phyloP scores from a whole-genome alignment of 2,329 filamentous ascomycete species.

The Exophiala spinifera region DNA sequence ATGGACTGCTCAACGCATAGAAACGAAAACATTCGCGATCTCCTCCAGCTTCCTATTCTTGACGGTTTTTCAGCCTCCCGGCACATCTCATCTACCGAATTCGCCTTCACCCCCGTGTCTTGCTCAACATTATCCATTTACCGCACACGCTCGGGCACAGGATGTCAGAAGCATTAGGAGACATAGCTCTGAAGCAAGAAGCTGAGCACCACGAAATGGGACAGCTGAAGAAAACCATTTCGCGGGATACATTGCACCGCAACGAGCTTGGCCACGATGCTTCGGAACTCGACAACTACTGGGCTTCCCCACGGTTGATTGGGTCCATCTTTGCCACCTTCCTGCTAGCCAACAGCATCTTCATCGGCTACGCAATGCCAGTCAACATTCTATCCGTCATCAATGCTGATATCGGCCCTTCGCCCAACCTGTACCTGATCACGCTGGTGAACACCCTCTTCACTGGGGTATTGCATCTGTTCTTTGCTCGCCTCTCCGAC shows the following conservation, averaged over 20 bases:
- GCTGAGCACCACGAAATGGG: neutral
- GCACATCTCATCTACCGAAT: no score
- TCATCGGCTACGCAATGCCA: constrained; percentile 12
- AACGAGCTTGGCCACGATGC: constrained; percentile 13
- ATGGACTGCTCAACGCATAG: no score
- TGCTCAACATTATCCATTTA: no score
- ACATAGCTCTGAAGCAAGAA: constrained; percentile 1
- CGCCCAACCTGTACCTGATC: constrained; percentile 34
- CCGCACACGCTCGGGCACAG: no score
- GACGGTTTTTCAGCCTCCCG: no score
- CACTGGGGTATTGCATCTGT: constrained; percentile 32
- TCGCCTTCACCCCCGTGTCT: no score
- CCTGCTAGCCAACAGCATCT: constrained; percentile 19
- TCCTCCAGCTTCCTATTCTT: no score
- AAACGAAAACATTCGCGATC: no score
- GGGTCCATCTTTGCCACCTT: constrained; percentile 13
- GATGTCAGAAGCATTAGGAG: neutral
- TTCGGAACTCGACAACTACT: constrained; percentile 5
- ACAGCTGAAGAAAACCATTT: constrained; percentile 11
- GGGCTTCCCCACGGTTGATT: constrained; percentile 9
- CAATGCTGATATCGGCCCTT: constrained; percentile 33
- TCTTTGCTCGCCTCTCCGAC: constrained; percentile 37
- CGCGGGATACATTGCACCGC: constrained; percentile 12
- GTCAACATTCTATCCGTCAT: constrained; percentile 26
- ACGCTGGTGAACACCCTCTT: constrained; percentile 32